phyloP scores from a whole-genome alignment of 1,284 basidiomycete genomes.

The Leccinum fuscescens region DNA sequence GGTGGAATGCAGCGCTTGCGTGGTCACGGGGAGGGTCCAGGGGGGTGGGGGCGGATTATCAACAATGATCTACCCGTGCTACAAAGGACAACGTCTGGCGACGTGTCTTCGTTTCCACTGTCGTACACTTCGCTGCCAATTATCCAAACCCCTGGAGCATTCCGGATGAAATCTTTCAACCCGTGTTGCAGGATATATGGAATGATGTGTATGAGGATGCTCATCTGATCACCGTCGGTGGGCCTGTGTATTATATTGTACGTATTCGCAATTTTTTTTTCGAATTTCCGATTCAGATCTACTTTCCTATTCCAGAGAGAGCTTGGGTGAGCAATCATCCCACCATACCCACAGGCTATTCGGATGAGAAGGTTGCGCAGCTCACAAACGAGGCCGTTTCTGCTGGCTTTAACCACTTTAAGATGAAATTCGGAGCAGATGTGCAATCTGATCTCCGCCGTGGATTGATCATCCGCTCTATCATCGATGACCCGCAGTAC shows the following conservation, averaged over 20 bases:
- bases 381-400: constrained; percentile 84
- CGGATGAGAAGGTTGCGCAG: constrained; percentile 86
- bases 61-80: not conserved
- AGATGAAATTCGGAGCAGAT: constrained; percentile 94
- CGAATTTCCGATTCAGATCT: not conserved
- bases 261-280: not conserved
- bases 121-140: not conserved
- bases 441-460: constrained; percentile 82
- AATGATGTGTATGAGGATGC: not conserved
- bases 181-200: not conserved
- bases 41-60: too few relatives aligned
- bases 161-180: not conserved
- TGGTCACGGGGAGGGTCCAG: too few relatives aligned
- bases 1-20: too few relatives aligned
- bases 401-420: constrained; percentile 93
- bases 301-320: not conserved
- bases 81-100: not conserved
- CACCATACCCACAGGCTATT: constrained; percentile 47
- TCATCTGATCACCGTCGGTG: not conserved
- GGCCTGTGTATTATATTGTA: not conserved
- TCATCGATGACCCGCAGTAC: constrained; percentile 88
- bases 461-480: constrained; percentile 84
- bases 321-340: too few relatives aligned
- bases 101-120: not conserved
- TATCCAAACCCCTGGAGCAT: not conserved